Conservation (phyloP, 2,329 filamentous ascomycete species). For the Aspergillus candidus region DNA sequence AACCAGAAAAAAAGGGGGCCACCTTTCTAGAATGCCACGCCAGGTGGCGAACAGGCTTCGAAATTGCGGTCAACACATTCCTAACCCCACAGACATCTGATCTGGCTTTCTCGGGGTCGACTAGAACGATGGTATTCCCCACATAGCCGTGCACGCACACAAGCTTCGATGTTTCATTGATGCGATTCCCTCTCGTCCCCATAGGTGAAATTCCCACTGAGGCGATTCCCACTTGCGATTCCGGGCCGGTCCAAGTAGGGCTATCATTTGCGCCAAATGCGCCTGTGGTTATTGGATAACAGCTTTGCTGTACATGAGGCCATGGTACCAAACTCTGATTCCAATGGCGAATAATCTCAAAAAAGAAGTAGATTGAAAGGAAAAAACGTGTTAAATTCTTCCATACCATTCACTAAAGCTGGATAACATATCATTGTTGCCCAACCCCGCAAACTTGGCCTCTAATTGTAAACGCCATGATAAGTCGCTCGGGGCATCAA, state of each 20-base stretch:
- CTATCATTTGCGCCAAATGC: slow-evolving; percentile 5
- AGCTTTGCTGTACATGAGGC: not conserved
- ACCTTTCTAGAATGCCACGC: slow-evolving; percentile 8
- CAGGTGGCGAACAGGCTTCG: slow-evolving; percentile 13
- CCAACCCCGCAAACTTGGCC: slow-evolving; percentile 17
- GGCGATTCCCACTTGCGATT: not conserved
- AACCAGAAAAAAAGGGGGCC: slow-evolving; percentile 3
- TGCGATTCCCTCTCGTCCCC: not conserved
- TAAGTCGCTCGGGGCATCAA: not conserved
- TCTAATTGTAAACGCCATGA: not conserved
- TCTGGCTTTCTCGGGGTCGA: not conserved
- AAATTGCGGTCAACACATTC: slow-evolving; percentile 23
- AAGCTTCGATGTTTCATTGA: not conserved
- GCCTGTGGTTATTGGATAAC: slow-evolving; percentile 6
- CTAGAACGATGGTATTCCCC: slow-evolving; percentile 5
- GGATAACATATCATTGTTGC: slow-evolving; percentile 10
- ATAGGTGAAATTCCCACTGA: not conserved
- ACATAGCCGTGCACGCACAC: not conserved
- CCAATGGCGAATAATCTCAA: too few species aligned
- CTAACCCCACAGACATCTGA: slow-evolving; percentile 15
- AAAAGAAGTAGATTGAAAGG: too few species aligned
- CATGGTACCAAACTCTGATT: not conserved
- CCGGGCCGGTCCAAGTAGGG: not conserved
- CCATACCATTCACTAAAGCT: not conserved
- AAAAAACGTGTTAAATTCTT: too few species aligned